Base-by-base conservation (phyloP, 345 rosid genomes). In the Geranium rotundifolium region DNA sequence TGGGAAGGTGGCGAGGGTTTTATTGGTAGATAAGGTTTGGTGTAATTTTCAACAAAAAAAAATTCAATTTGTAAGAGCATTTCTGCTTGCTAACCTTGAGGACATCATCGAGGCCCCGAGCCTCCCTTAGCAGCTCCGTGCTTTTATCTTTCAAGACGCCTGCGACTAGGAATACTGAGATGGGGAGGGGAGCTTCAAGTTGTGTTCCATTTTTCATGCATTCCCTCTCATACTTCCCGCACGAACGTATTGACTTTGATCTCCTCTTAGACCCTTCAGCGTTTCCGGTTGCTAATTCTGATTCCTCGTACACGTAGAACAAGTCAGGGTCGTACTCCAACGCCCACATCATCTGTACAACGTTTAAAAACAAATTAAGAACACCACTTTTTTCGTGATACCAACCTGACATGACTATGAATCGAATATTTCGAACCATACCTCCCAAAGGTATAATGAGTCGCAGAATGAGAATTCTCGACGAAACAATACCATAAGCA, bases 371-470 rank as follows among this genome's bases (percentile, higher is more conserved):
- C n/a, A n/a, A n/a, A n/a, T n/a, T n/a, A n/a, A n/a, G n/a, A n/a
- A n/a, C n/a, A n/a, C n/a, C n/a, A n/a, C n/a, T n/a, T n/a, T n/a
- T n/a, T 7, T 31, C 37, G 7, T 12, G 17, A 56, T 56, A 10
- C 17, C 1, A 56, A 56, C 60, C 7, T n/a, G n/a, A n/a, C n/a
- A n/a, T n/a, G n/a, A n/a, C n/a, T n/a, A n/a, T n/a, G n/a, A n/a
- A n/a, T n/a, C n/a, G n/a, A n/a, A n/a, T n/a, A n/a, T n/a, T n/a
- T n/a, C n/a, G n/a, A n/a, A n/a, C n/a, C n/a, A 65, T 86, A 88
- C 99, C 99, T 93, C 99, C 99, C 99, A 93, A n/a, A 93, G 90
- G 78, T 90, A 93, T 67, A 93, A 81, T 0, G 97, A 90, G 73
- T 93, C 99, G 7, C 97, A 83, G 70, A 90, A 90, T 0, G 99